Evolutionary conservation across 352 stramenopile genomes (phyloP), one percentile per base, ranked within the genome.

Genomic region (Phytophthora pseudosyringae): DNA sequence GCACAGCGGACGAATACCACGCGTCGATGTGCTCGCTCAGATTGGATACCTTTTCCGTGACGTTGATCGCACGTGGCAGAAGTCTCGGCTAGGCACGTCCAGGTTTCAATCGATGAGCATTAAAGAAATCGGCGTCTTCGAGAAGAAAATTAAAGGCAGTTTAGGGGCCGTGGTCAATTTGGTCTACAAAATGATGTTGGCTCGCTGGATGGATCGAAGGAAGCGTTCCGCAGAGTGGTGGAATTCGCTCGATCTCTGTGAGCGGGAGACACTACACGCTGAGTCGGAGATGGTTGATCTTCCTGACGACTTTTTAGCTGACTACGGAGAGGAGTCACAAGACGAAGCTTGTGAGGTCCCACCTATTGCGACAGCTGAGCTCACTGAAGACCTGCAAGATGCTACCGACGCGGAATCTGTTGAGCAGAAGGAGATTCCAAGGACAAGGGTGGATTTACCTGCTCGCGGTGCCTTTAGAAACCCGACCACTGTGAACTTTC

Each of bases 121-220:
- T 43, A 18, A 76, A 59, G 64, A 75, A 8, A 59, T 88, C 1
- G 79, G 76, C 0, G 28, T 26, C 5, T 29, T 88, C 3, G 79
- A 88, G 41, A 71, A 58, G 16, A 75, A 66, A 16, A 79, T 88
- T 45, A 88, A 88, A 71, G n/a, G 60, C 9, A 57, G 53, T 28
- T 62, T 88, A 2, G 47, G 43, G 0, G 45, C 35, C 1, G 56
- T 81, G 16, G 67, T 79, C 6, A 57, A 83, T 50, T 47, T 84
- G 11, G 43, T 82, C 21, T 84, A 86, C 57, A 71, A 74, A 26
- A 77, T 83, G 62, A 83, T 78, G 46, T 36, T 86, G 10, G 76
- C 70, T 55, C 68, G 76, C 32, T 86, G 78, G 78, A 76, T 78
- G 31, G 46, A 75, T 32, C 50, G 73, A 47, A 63, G 46, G 25